Evolutionary conservation across 805 yeast genomes (phyloP).

Genomic region (Candida methanosorbosa): DNA sequence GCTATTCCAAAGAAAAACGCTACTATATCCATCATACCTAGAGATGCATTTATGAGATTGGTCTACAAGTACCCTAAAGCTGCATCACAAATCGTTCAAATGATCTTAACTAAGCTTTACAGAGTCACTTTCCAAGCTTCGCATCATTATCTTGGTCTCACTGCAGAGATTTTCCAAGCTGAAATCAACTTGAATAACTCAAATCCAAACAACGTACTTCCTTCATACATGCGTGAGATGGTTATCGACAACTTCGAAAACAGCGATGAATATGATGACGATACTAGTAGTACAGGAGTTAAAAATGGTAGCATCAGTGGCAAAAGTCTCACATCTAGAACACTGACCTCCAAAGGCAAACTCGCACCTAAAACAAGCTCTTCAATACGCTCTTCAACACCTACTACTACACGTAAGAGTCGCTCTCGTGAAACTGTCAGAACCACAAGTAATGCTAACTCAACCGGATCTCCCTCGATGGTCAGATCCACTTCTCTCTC

Average conservation of each 20-base stretch:
- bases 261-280: neutral
- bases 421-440: neutral
- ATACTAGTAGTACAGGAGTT: neutral
- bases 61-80: slow-evolving; percentile 76
- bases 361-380: too few species aligned
- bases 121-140: slow-evolving; percentile 90
- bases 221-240: slow-evolving; percentile 54
- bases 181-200: slow-evolving; percentile 57
- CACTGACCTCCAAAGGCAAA: neutral
- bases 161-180: slow-evolving; percentile 70
- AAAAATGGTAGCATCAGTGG: neutral
- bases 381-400: neutral
- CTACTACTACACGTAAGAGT: neutral
- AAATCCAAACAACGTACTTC: slow-evolving; percentile 38
- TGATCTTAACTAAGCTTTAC: slow-evolving; percentile 78
- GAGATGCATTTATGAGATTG: slow-evolving; percentile 66
- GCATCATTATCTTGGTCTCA: slow-evolving; percentile 77
- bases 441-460: neutral
- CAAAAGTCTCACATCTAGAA: neutral
- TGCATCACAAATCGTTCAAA: slow-evolving; percentile 89
- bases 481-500: neutral
- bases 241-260: slow-evolving; percentile 35
- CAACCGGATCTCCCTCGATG: neutral
- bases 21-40: slow-evolving; percentile 89
- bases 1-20: slow-evolving; percentile 71